Conservation (phyloP, 1,284 basidiomycete species). For the Kwoniella shivajii region DNA sequence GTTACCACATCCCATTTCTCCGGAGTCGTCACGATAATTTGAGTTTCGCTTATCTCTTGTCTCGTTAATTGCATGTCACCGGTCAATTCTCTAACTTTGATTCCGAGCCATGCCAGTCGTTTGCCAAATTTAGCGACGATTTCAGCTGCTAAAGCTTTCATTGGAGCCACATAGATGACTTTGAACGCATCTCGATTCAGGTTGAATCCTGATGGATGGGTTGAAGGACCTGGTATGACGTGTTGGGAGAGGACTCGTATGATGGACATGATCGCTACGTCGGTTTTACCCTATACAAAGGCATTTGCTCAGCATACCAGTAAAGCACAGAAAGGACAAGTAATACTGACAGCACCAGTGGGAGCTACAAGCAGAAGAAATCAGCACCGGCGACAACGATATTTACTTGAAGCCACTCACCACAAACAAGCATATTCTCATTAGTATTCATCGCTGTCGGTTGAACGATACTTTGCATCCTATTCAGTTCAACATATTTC, state of each 20-base stretch:
- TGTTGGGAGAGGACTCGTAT: conserved; percentile 83
- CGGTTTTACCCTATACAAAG: conserved; percentile 85
- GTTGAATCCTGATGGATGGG: conserved; percentile 55
- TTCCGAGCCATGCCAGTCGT: conserved; percentile 84
- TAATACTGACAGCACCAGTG: conserved; percentile 79
- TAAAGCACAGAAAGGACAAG: neutral
- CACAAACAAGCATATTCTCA: conserved; percentile 95
- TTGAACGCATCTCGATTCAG: conserved; percentile 82
- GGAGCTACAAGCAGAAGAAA: conserved; percentile 64
- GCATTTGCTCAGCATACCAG: neutral
- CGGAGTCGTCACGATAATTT: conserved; percentile 98
- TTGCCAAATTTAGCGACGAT: conserved; percentile 91
- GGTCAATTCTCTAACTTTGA: conserved; percentile 89
- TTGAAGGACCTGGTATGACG: conserved; percentile 54
- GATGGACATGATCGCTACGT: conserved; percentile 94
- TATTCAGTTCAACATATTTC: conserved; percentile 86
- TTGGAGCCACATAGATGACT: conserved; percentile 97
- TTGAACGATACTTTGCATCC: conserved; percentile 94
- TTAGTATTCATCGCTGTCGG: conserved; percentile 91
- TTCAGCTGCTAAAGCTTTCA: conserved; percentile 97
- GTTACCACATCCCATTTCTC: conserved; percentile 99
- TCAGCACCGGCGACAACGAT: neutral
- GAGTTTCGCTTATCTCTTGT: conserved; percentile 90
- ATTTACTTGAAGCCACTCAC: conserved; percentile 52
- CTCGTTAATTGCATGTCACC: conserved; percentile 99